Percentiles rank a stretch among this genome's conserved stretches.
phyloP scores from a whole-genome alignment of 2,329 filamentous ascomycete species.

The Thermochaetoides dissita region DNA sequence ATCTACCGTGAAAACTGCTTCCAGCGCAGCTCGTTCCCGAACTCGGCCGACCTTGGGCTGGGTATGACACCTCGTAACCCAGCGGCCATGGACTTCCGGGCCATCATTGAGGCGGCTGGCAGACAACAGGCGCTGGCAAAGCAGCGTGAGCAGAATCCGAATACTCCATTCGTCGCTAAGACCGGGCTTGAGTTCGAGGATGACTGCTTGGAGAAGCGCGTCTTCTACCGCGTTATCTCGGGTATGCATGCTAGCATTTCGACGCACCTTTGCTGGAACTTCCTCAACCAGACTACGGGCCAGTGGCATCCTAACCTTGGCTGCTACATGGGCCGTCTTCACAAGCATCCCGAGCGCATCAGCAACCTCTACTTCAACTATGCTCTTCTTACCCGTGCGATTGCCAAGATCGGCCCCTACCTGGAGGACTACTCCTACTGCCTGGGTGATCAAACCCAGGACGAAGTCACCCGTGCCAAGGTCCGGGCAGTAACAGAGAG shows the following conservation, averaged over 20 bases:
- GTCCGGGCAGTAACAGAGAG: slow-evolving; percentile 61
- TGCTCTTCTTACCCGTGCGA: slow-evolving; percentile 78
- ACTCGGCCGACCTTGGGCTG: slow-evolving; percentile 35
- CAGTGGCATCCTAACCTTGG: slow-evolving; percentile 80
- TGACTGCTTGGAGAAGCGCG: slow-evolving; percentile 94
- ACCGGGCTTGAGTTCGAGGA: slow-evolving; percentile 67
- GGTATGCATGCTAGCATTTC: slow-evolving; percentile 98
- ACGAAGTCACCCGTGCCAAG: slow-evolving; percentile 65
- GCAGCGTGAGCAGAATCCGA: slow-evolving; percentile 38
- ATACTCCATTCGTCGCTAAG: slow-evolving; percentile 46
- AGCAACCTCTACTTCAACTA: slow-evolving; percentile 99
- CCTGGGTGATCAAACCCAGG: slow-evolving; percentile 67
- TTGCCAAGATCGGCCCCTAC: slow-evolving; percentile 77
- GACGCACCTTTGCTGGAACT: slow-evolving; percentile 90
- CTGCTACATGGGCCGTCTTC: slow-evolving; percentile 80
- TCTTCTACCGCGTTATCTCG: slow-evolving; percentile 88
- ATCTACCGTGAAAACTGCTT: slow-evolving; percentile 98
- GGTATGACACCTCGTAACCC: slow-evolving; percentile 22
- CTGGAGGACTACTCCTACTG: slow-evolving; percentile 78
- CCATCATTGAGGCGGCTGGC: slow-evolving; percentile 44
- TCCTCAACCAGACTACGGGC: slow-evolving; percentile 87
- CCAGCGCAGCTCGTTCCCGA: slow-evolving; percentile 49
- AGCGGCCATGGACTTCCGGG: slow-evolving; percentile 47
- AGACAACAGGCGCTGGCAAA: slow-evolving; percentile 49
- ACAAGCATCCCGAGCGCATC: slow-evolving; percentile 74